phyloP scores from a whole-genome alignment of 163 green algal species.

The Scenedesmus sp. region DNA sequence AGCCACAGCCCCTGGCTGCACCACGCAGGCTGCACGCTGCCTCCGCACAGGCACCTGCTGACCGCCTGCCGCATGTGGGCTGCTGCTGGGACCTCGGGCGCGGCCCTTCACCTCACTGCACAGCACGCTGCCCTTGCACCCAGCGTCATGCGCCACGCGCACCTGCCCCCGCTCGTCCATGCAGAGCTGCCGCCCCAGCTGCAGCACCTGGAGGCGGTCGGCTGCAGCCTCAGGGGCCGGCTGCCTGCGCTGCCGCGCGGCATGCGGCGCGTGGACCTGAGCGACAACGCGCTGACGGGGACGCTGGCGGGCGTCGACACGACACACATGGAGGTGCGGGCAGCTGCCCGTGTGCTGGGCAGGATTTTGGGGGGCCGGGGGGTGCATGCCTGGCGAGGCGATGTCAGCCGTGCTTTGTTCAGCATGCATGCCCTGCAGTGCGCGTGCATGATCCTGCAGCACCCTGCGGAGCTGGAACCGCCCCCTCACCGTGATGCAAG shows the following conservation, averaged over 20 bases:
- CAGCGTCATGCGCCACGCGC: no score
- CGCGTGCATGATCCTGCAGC: no score
- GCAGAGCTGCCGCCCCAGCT: conserved; percentile 7
- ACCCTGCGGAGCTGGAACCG: no score
- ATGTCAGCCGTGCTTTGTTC: no score
- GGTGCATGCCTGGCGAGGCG: no score
- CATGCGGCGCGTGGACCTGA: conserved; percentile 28
- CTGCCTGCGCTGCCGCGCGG: conserved; percentile 15
- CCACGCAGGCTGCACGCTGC: not conserved
- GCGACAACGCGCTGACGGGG: conserved; percentile 17
- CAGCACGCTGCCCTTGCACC: no score
- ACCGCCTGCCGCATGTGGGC: no score
- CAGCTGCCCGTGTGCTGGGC: not conserved
- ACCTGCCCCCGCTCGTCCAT: not conserved
- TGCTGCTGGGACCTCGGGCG: no score
- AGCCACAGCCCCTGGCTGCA: no score
- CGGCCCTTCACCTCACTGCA: no score
- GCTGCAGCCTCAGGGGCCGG: not conserved
- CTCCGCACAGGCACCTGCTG: not conserved
- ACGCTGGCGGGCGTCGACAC: not conserved
- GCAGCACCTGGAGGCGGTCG: conserved; percentile 26
- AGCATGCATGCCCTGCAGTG: not conserved
- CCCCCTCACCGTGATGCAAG: not conserved
- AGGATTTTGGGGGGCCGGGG: no score
- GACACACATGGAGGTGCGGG: conserved; percentile 32